These are phyloP conservation scores for Solanum sitiens DNA, from an alignment of 257 asterid species.

Conservation along the genomic window DNA sequence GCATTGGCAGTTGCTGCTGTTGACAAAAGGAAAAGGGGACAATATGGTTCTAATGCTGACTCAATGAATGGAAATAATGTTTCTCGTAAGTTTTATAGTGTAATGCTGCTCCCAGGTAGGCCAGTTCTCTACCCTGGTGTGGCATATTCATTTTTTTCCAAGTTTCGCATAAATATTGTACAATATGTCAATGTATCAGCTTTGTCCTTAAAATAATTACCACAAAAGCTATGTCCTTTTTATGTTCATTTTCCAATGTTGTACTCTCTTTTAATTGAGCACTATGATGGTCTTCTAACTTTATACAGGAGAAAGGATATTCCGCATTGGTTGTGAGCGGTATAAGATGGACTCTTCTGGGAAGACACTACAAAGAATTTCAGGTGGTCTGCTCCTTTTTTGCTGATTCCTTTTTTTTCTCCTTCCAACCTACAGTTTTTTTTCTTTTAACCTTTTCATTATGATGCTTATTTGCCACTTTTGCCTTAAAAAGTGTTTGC, in stretches of 20 bases:
- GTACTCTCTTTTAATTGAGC: background rate
- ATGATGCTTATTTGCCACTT: background rate
- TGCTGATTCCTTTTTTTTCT: background rate
- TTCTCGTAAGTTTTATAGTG: slow-evolving; percentile 74
- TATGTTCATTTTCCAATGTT: background rate
- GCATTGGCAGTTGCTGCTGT: slow-evolving; percentile 74
- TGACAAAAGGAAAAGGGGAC: slow-evolving; percentile 50
- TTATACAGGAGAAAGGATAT: slow-evolving; percentile 75
- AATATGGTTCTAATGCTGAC: slow-evolving; percentile 27
- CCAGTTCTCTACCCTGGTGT: slow-evolving; percentile 73
- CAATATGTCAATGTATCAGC: background rate
- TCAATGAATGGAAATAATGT: slow-evolving; percentile 50
- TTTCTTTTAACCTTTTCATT: background rate
- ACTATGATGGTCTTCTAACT: background rate
- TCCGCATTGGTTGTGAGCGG: slow-evolving; percentile 86
- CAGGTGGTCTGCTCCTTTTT: slow-evolving; percentile 42
- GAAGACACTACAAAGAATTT: slow-evolving; percentile 73
- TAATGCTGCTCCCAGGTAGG: slow-evolving; percentile 72
- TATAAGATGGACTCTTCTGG: slow-evolving; percentile 87
- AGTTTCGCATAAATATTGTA: background rate
- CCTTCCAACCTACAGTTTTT: background rate
- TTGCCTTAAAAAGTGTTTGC: background rate
- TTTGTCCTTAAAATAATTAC: background rate
- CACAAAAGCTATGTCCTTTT: background rate
- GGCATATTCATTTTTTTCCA: slow-evolving; percentile 19